Conservation (phyloP, 208 protist genomes). For the Kentomonas sorsogonicus region DNA sequence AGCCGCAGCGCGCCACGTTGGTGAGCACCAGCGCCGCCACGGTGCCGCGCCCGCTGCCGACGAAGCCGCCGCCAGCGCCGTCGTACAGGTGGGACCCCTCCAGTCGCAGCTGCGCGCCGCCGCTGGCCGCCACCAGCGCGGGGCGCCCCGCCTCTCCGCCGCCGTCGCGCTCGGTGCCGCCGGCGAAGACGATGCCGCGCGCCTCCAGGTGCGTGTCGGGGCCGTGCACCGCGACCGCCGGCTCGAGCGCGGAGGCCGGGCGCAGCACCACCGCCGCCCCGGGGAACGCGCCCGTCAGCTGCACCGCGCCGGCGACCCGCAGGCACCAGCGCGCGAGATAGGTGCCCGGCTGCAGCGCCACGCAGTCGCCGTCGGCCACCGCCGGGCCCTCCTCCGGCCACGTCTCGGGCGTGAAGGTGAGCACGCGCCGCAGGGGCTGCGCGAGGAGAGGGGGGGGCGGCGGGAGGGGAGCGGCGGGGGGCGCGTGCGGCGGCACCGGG, state of each 20-base stretch:
- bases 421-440: conserved; percentile 8
- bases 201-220: conserved; percentile 19
- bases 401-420: conserved; percentile 8
- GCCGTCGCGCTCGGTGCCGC: conserved; percentile 10
- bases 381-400: conserved; percentile 3
- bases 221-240: conserved; percentile 42
- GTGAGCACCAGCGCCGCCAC: conserved; percentile 34
- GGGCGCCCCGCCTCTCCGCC: background rate
- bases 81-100: conserved; percentile 64
- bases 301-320: conserved; percentile 25
- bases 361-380: conserved; percentile 18
- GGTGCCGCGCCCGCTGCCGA: conserved; percentile 24
- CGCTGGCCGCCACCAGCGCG: conserved; percentile 26
- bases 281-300: conserved; percentile 44
- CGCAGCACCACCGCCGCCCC: conserved; percentile 56
- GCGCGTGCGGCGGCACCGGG: background rate
- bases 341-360: conserved; percentile 49
- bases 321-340: conserved; percentile 53
- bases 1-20: conserved; percentile 43
- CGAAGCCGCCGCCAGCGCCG: conserved; percentile 38
- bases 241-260: conserved; percentile 29
- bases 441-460: too few relatives aligned
- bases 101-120: conserved; percentile 30
- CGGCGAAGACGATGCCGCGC: conserved; percentile 54
- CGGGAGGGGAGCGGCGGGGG: background rate